Conservation (phyloP, 257 asterid genomes). For the Capsicum chinense region DNA sequence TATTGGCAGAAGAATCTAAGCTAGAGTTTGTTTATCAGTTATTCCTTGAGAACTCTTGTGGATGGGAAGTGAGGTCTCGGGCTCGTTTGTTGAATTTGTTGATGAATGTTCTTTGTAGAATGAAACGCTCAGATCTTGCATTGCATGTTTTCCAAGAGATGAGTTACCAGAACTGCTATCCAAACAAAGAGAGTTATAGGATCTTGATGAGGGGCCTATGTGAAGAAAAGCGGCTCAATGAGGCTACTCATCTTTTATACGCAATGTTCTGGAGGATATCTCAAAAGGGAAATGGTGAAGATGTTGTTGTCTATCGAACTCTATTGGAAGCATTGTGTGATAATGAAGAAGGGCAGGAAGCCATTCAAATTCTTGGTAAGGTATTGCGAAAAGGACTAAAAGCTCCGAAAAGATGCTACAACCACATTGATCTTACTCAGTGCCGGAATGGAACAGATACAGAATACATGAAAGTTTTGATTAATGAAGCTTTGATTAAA, state of each 20-base stretch:
- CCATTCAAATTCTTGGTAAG: constrained; percentile 64
- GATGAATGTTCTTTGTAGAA: constrained; percentile 65
- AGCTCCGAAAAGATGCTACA: constrained; percentile 62
- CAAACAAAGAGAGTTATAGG: constrained; percentile 70
- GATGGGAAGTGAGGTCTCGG: constrained; percentile 88
- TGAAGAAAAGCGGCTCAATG: constrained; percentile 62
- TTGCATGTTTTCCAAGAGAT: constrained; percentile 78
- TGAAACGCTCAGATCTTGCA: constrained; percentile 77
- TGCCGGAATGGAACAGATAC: constrained; percentile 43
- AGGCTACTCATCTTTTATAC: constrained; percentile 81
- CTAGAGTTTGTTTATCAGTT: constrained; percentile 59
- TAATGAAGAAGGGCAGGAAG: constrained; percentile 69
- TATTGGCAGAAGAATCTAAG: constrained; percentile 68
- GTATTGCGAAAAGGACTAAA: constrained; percentile 80
- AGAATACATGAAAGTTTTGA: constrained; percentile 51
- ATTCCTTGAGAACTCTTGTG: constrained; percentile 62
- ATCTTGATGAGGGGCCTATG: constrained; percentile 90
- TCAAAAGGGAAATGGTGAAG: constrained; percentile 78
- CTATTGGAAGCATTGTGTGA: constrained; percentile 83
- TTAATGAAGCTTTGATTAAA: constrained; percentile 67
- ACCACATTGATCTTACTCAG: constrained; percentile 56
- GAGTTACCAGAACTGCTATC: constrained; percentile 71
- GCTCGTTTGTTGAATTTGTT: constrained; percentile 65
- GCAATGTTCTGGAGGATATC: constrained; percentile 89
- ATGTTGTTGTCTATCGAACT: constrained; percentile 68